A percentile compares a stretch with the other conserved stretches of the same genome.
These are phyloP conservation scores for Yarrowia sp. DNA, from an alignment of 805 yeast genomes.

Conservation along the genomic window DNA sequence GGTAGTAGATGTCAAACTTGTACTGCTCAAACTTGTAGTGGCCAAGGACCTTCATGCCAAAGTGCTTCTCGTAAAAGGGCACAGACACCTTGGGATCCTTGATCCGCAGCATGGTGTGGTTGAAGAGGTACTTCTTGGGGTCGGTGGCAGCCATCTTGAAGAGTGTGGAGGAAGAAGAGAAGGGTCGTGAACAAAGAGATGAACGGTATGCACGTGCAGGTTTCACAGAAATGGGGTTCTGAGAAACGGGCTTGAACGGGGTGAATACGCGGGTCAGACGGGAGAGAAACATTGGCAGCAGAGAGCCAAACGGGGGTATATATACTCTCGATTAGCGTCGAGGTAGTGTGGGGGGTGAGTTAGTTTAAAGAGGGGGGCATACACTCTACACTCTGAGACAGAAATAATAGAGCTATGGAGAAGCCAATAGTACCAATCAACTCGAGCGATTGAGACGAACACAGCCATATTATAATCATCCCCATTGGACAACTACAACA, in stretches of 20 bases:
- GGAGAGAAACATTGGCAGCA: background rate
- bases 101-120: constrained; percentile 67
- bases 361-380: background rate
- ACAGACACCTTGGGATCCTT: constrained; percentile 79
- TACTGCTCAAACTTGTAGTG: constrained; percentile 60
- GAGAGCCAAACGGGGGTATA: background rate
- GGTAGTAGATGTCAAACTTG: constrained; percentile 71
- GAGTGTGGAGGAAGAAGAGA: too few species aligned
- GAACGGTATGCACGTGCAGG: background rate
- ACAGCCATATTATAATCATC: too few species aligned
- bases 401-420: background rate
- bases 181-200: background rate
- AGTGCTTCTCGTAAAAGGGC: constrained; percentile 72
- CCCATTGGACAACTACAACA: background rate
- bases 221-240: background rate
- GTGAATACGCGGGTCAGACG: background rate
- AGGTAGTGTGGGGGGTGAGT: constrained; percentile 17
- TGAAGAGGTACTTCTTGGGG: constrained; percentile 42
- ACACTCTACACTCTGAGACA: too few species aligned
- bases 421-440: background rate
- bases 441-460: background rate
- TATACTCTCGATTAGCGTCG: constrained; percentile 7
- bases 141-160: constrained; percentile 24
- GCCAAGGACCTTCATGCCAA: constrained; percentile 72
- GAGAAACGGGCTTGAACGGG: too few species aligned